phyloP scores from a whole-genome alignment of 1,284 basidiomycete genomes.

The Apiotrichum akiyoshidainum region DNA sequence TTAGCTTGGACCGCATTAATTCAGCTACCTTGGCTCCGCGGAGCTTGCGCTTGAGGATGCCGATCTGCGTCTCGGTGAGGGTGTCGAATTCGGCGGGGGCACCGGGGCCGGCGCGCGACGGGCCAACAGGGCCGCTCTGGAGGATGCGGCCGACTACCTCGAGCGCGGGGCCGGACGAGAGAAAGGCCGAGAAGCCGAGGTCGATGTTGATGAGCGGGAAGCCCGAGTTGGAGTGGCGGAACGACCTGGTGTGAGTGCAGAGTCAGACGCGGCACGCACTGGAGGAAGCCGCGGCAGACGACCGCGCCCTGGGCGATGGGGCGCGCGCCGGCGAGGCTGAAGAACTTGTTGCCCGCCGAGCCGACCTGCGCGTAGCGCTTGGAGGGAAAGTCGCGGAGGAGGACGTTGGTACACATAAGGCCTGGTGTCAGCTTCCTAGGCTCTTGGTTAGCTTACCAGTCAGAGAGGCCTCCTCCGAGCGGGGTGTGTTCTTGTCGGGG shows the following conservation, averaged over 20 bases:
- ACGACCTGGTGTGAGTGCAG: conserved; percentile 28
- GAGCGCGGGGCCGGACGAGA: conserved; percentile 37
- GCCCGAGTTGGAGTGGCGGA: conserved; percentile 39
- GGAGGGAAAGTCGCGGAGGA: conserved; percentile 39
- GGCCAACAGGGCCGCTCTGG: conserved; percentile 13
- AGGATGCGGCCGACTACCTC: conserved; percentile 44
- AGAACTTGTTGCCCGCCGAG: conserved; percentile 43
- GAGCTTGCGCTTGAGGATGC: conserved; percentile 34
- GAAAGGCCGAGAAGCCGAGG: conserved; percentile 47
- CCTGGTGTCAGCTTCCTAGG: conserved; percentile 7
- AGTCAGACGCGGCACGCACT: conserved; percentile 23
- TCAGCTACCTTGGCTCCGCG: conserved; percentile 32
- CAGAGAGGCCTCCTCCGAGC: conserved; percentile 33
- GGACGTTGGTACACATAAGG: conserved; percentile 45
- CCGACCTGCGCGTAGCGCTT: conserved; percentile 43
- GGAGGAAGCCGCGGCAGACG: conserved; percentile 46
- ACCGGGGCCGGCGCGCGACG: conserved; percentile 12
- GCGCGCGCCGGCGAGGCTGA: conserved; percentile 31
- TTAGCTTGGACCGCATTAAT: neutral
- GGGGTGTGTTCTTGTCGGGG: conserved; percentile 28
- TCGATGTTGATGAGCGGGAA: conserved; percentile 41
- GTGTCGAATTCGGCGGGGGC: conserved; percentile 15
- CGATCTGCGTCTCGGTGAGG: conserved; percentile 21
- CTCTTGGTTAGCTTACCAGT: conserved; percentile 29
- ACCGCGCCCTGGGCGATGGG: conserved; percentile 40